A percentile compares a stretch with the other conserved stretches of the same genome.
These are phyloP conservation scores for Lathyrus oleraceus DNA, from an alignment of 306 rosid species.

Conservation along the genomic window DNA sequence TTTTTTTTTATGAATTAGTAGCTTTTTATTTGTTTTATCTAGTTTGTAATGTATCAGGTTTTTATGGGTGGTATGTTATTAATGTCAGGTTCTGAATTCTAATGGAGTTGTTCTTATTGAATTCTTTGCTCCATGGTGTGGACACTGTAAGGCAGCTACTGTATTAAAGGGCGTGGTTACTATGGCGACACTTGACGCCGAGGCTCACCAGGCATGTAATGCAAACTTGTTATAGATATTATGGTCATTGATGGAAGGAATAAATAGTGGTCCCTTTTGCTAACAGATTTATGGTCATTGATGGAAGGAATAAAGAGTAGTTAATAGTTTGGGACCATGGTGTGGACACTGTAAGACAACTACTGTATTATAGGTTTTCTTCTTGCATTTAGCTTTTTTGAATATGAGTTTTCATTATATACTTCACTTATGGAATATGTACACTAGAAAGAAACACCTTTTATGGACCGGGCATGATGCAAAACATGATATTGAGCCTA, in stretches of 20 bases:
- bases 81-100: constrained; percentile 85
- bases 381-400: constrained; percentile 24
- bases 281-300: too few relatives aligned
- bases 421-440: neutral
- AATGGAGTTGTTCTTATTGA: constrained; percentile 90
- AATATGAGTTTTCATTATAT: neutral
- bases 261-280: too few relatives aligned
- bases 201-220: constrained; percentile 88
- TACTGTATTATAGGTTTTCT: too few relatives aligned
- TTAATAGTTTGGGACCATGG: too few relatives aligned
- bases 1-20: too few relatives aligned
- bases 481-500: neutral
- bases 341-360: too few relatives aligned
- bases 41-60: constrained; percentile 19
- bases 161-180: constrained; percentile 90
- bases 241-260: too few relatives aligned
- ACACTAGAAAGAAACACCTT: neutral
- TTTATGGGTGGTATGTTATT: constrained; percentile 25
- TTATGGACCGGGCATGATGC: constrained; percentile 12
- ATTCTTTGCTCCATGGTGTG: constrained; percentile 99
- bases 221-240: too few relatives aligned
- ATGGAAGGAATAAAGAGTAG: too few relatives aligned
- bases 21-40: too few relatives aligned
- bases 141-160: constrained; percentile 94
- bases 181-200: constrained; percentile 96